Base-by-base conservation (phyloP, 2,329 filamentous ascomycete species). In the Colletotrichum eleusines region DNA sequence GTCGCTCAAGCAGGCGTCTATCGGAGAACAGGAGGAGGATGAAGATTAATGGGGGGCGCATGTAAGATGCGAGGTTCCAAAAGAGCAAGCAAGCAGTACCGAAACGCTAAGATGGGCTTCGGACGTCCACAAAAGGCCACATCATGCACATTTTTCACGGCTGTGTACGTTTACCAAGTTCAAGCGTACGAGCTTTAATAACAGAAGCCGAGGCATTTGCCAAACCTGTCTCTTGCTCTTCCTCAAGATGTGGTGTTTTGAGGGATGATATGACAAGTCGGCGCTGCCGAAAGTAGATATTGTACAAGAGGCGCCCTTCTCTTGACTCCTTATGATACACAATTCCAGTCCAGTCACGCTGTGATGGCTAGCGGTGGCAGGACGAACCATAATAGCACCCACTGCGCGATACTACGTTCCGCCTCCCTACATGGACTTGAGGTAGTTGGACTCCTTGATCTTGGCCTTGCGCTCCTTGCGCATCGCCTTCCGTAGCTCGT, bases 371-470 rank as follows among this genome's bases (percentile, higher is more conserved):
- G 57, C 28, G 4, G 26, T 48, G 33, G 26, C 67, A 33, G 42
- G 35, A 40, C 16, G 20, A 48, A n/a, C 23, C 57, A 31, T 14
- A 50, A 28, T 20, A 48, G 50, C 53, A 35, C 20, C 20, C 20
- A 23, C 7, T 26, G 35, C 12, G 44, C 35, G 40, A 48, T 48
- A 46, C 40, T 26, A 38, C 28, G 26, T 33, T 33, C 28, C 14
- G 23, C 35, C 50, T 33, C 53, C 74, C 83, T 85, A 90, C 92
- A 95, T 94, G 53, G 90, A 89, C 87, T 92, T 93, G 82, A 96
- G 88, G 87, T 94, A 96, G 83, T 96, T 96, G 78, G 82, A 83
- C 85, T 96, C 93, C 89, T 95, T 95, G 78, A 96, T 96, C 81
- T 87, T 88, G 71, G 88, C 88, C 82, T 91, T 89, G 78, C 93